Percentiles rank a stretch among this genome's conserved stretches.
Conservation (phyloP, 305 asterid genomes). For the Andrographis paniculata region DNA sequence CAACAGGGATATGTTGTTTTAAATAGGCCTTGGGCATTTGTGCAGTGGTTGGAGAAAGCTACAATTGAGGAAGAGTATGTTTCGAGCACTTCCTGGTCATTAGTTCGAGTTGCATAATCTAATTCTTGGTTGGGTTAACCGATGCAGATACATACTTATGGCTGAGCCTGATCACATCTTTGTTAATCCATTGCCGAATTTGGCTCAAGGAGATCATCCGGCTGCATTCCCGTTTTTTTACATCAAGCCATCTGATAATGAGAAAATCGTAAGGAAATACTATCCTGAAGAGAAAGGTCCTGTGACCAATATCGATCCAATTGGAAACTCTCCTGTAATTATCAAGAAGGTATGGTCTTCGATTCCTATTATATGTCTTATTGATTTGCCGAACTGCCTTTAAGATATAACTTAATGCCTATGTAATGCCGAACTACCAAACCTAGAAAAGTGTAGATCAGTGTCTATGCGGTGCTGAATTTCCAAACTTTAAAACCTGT, state of each 20-base stretch:
- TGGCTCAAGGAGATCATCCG: constrained; percentile 54
- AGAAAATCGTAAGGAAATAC: constrained; percentile 61
- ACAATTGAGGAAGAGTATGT: constrained; percentile 83
- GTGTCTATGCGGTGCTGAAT: no score
- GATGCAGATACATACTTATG: constrained; percentile 81
- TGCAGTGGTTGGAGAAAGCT: constrained; percentile 96
- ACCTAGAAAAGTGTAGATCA: no score
- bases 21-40: constrained; percentile 98
- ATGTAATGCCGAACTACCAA: no score
- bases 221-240: constrained; percentile 96
- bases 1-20: constrained; percentile 91
- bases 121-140: neutral
- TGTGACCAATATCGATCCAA: constrained; percentile 75
- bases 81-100: no score
- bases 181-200: constrained; percentile 87
- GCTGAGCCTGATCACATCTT: constrained; percentile 93
- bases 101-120: no score
- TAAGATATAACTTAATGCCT: no score
- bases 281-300: constrained; percentile 75
- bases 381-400: neutral
- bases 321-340: constrained; percentile 95
- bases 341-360: constrained; percentile 58
- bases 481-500: no score
- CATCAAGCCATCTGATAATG: constrained; percentile 80
- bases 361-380: neutral